Conservation (phyloP, 768 basidiomycete species). For the Pholiota microspora region DNA sequence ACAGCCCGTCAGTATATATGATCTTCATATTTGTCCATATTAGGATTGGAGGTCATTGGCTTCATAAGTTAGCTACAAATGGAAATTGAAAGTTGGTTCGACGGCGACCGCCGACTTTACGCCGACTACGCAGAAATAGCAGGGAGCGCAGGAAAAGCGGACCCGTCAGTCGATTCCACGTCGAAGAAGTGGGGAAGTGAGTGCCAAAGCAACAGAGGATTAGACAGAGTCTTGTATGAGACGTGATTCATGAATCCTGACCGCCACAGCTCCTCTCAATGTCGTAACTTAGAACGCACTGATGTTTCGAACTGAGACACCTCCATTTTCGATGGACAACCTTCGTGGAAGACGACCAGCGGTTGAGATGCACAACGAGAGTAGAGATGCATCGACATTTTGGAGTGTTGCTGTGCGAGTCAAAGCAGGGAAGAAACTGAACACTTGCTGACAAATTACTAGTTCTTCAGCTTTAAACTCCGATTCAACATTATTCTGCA, state of each 20-base stretch:
- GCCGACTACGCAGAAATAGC: not conserved
- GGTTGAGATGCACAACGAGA: too few relatives aligned
- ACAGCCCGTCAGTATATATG: conserved; percentile 1
- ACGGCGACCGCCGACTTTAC: not conserved
- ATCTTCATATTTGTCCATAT: conserved; percentile 1
- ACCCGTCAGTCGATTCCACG: not conserved
- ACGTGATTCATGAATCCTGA: not conserved
- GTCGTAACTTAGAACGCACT: not conserved
- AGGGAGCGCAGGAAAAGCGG: not conserved
- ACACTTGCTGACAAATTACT: conserved; percentile 2
- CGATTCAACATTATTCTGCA: conserved; percentile 10
- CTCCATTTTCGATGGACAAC: too few relatives aligned
- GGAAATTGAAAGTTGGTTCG: too few relatives aligned
- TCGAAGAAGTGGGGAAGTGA: not conserved
- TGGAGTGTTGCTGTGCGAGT: too few relatives aligned
- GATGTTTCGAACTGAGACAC: too few relatives aligned
- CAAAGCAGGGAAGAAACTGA: too few relatives aligned
- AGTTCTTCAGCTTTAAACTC: conserved; percentile 8
- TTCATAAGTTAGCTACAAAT: not conserved
- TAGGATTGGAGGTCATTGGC: not conserved
- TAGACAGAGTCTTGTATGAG: not conserved
- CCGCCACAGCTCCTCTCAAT: too few relatives aligned
- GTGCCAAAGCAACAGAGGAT: not conserved
- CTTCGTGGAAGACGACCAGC: too few relatives aligned
- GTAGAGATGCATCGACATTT: too few relatives aligned